These are phyloP conservation scores for Apophysomyces ossiformis DNA, from an alignment of 371 early-diverging fungal genomes.

Conservation along the genomic window DNA sequence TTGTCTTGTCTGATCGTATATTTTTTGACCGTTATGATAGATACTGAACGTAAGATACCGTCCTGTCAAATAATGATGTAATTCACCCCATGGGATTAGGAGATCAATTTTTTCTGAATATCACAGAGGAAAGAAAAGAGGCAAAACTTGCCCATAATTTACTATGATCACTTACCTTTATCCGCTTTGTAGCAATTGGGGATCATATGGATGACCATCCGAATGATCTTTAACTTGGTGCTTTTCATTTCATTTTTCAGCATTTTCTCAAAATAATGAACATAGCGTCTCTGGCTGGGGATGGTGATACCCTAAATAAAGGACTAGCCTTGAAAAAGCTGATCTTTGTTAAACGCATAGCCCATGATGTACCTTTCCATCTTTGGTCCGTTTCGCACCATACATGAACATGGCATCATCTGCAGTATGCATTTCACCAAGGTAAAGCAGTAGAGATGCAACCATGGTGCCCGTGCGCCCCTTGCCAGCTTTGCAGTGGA, in stretches of 20 bases:
- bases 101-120: conserved; percentile 6
- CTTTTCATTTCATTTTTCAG: conserved; percentile 27
- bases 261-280: conserved; percentile 58
- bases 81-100: not conserved
- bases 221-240: conserved; percentile 12
- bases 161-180: conserved; percentile 5
- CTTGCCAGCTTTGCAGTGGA: conserved; percentile 85
- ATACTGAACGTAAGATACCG: conserved; percentile 12
- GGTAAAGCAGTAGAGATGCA: conserved; percentile 59
- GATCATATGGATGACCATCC: conserved; percentile 24
- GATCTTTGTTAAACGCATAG: not conserved
- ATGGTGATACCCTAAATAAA: conserved; percentile 64
- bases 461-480: conserved; percentile 79
- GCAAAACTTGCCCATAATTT: not conserved
- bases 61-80: not conserved
- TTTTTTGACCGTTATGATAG: conserved; percentile 13
- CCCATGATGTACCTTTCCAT: conserved; percentile 49
- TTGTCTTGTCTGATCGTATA: conserved; percentile 21
- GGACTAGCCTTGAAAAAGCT: too few species aligned
- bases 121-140: too few species aligned
- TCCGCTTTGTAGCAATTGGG: conserved; percentile 33
- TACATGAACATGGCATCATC: conserved; percentile 63
- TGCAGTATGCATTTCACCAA: conserved; percentile 41
- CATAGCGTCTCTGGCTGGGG: conserved; percentile 69
- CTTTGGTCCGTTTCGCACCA: conserved; percentile 55